Base-by-base conservation (phyloP, 2,329 filamentous ascomycete genomes). In the Cryphonectria naterciae region DNA sequence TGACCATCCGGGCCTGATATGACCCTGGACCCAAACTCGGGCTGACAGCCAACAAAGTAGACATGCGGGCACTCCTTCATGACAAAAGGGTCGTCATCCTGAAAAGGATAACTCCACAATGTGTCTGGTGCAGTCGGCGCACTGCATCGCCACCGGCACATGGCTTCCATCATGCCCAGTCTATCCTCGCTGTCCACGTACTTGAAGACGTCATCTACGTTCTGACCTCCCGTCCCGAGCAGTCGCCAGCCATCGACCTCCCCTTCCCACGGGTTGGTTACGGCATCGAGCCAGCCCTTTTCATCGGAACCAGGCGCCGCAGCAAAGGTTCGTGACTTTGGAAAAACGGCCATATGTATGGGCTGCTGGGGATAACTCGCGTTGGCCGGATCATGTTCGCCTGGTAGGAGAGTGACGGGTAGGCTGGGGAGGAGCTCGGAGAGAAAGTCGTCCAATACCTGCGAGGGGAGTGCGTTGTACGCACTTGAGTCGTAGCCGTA, bases 41-140 rank as follows among this genome's bases (percentile, higher is more conserved):
- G 91, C 80, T 97, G 94, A 76, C 92, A 94, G 22, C 95, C 95
- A 1, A 93, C 92, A 79, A 99, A 93, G 82, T 94, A 98, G 43
- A 99, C 85, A 77, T 99, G 95, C 2, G 96, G 96, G 73, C 93
- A 97, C 25, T 90, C 84, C 74, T 91, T 89, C 76, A 99, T 86
- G 60, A 98, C 92, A 77, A 98, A 97, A 0, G 93, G 94, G 78
- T 99, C 97, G 65, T 94, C 88, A 25, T 96, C 93, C 81, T 98
- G 95, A 81, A 97, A 99, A 0, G 96, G 96, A 78, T 98, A 99
- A 78, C 93, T 95, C 93, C 94, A 97, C 60, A 99, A 79, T 0
- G 97, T 99, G 81, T 99, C 97, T 0, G 97, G 96, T 1, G 96
- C 96, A 0, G 96, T 99, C 1, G 96, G 96, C 6, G 96, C 96